Conservation (phyloP, 176 grass and related monocot species). For the Hsuehochloa calcarea region DNA sequence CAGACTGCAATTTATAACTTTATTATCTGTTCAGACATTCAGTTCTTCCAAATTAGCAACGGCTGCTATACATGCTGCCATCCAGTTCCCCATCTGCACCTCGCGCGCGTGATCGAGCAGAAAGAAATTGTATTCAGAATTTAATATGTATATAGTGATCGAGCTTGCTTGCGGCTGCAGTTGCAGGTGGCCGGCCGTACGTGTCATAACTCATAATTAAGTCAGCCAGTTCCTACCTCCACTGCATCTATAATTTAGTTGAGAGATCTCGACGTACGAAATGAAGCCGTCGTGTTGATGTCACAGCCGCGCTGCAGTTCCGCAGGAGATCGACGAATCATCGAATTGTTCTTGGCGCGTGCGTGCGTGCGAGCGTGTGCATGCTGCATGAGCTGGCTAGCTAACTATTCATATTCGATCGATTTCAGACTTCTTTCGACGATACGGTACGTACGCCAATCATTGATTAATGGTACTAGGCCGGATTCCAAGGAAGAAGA, state of each 20-base stretch:
- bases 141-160: too few relatives aligned
- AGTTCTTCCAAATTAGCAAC: neutral
- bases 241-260: neutral
- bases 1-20: neutral
- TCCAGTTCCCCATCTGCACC: neutral
- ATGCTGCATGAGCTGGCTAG: neutral
- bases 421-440: neutral
- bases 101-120: too few relatives aligned
- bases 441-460: neutral
- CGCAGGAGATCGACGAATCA: neutral
- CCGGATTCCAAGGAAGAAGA: neutral
- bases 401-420: neutral
- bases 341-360: neutral
- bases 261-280: neutral
- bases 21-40: neutral
- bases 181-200: too few relatives aligned
- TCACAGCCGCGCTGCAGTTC: neutral
- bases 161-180: too few relatives aligned
- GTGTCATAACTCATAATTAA: too few relatives aligned
- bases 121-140: too few relatives aligned
- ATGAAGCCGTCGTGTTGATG: conserved; percentile 1
- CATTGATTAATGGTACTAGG: too few relatives aligned
- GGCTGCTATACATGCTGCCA: neutral
- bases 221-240: too few relatives aligned
- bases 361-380: neutral